These are phyloP conservation scores for Trifolium repens DNA, from an alignment of 306 rosid genomes.

Conservation along the genomic window DNA sequence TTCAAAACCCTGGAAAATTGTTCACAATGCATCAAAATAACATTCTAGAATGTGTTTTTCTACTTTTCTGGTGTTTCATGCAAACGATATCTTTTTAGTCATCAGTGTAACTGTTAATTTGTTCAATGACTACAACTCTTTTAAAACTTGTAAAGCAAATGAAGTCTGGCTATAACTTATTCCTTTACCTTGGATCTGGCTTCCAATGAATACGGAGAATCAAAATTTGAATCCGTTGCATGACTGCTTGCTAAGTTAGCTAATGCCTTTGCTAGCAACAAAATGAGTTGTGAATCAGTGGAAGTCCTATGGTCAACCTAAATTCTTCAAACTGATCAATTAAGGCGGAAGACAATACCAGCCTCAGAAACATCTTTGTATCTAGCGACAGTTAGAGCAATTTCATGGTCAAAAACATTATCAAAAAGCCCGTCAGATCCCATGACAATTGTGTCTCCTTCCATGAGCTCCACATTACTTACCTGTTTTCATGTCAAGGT, in stretches of 20 bases:
- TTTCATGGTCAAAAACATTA: conserved; percentile 79
- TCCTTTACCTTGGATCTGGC: conserved; percentile 74
- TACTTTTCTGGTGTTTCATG: neutral
- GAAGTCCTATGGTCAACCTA: conserved; percentile 17
- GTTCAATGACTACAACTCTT: conserved; percentile 10
- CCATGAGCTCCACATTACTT: conserved; percentile 62
- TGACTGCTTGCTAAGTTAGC: conserved; percentile 86
- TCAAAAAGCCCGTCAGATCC: conserved; percentile 90
- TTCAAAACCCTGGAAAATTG: conserved; percentile 72
- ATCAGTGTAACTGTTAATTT: neutral
- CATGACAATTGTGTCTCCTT: conserved; percentile 79
- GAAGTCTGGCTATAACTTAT: conserved; percentile 12
- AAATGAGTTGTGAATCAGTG: conserved; percentile 44
- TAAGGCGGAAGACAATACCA: conserved; percentile 61
- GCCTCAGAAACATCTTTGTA: conserved; percentile 67
- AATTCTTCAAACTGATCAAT: conserved; percentile 23
- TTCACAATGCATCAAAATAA: conserved; percentile 12
- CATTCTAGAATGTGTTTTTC: neutral
- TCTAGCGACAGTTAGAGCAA: conserved; percentile 50
- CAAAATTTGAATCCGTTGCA: conserved; percentile 75
- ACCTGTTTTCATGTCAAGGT: conserved; percentile 56
- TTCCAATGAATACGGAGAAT: conserved; percentile 87
- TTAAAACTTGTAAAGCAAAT: neutral
- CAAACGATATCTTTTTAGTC: neutral
- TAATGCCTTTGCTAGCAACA: conserved; percentile 86